A percentile compares a stretch with the other conserved stretches of the same genome.
Evolutionary conservation across 1,284 basidiomycete genomes (phyloP).

Genomic region (Malassezia nana): DNA sequence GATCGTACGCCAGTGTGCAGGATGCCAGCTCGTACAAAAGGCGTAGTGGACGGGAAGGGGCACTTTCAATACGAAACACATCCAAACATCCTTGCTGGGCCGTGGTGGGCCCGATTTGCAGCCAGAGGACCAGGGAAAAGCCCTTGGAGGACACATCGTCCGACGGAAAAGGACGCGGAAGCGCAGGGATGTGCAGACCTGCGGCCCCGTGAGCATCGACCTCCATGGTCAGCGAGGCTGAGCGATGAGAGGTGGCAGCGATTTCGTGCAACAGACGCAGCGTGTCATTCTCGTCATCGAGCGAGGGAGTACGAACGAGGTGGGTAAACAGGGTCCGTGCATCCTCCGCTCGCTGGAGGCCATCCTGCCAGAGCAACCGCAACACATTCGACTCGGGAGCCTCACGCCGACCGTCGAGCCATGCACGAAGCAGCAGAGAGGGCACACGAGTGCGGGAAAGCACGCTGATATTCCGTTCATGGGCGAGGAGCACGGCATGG

Average conservation of each 20-base stretch:
- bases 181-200: conserved; percentile 25
- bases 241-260: conserved; percentile 19
- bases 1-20: conserved; percentile 23
- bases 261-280: conserved; percentile 26
- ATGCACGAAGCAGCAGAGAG: conserved; percentile 2
- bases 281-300: conserved; percentile 6
- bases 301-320: conserved; percentile 3
- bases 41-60: conserved; percentile 26
- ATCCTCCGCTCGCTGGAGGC: conserved; percentile 22
- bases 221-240: conserved; percentile 25
- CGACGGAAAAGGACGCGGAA: conserved; percentile 34
- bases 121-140: conserved; percentile 22
- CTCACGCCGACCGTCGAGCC: neutral
- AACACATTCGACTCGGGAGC: neutral
- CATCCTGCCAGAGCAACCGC: conserved; percentile 10
- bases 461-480: conserved; percentile 6
- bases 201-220: conserved; percentile 10
- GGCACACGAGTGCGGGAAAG: conserved; percentile 6
- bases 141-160: conserved; percentile 16
- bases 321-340: conserved; percentile 18
- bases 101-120: neutral
- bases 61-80: conserved; percentile 11
- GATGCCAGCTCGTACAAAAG: conserved; percentile 26
- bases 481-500: neutral
- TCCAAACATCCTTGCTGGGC: neutral